Base-by-base conservation (phyloP, 2,329 filamentous ascomycete species). In the Diaporthe amygdali region DNA sequence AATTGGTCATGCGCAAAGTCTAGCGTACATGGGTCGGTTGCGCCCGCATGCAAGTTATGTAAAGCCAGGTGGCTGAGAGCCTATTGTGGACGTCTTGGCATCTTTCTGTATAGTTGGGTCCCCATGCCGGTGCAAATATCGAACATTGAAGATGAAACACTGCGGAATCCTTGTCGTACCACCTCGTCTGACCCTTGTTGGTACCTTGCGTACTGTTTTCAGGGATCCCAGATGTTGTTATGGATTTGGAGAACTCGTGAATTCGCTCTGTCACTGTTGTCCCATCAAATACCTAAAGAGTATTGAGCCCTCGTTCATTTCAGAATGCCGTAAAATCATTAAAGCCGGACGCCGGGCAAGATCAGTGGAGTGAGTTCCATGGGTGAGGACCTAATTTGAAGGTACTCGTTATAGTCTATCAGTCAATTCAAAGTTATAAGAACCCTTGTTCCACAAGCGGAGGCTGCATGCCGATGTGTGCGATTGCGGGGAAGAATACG, bases 401-500 rank as follows among this genome's bases (percentile, higher is more conserved):
- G 30, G 27, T 34, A 47, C 59, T 46, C 20, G 34, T 59, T 5
- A 1, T 37, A 54, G 51, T 37, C 51, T 22, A 15, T 51, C 17
- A 10, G 47, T 9, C 4, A 34, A 34, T 47, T 63, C 59, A 47
- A 37, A 37, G 59, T 32, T 63, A 47, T 39, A 47, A 34, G 20
- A 34, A 47, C 47, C 41, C 59, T 63, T 63, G 30, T 47, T 63
- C 27, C 34, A 63, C 59, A 47, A 63, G 27, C 59, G 41, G 41
- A 63, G 30, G 59, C 41, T 63, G 41, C 59, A 63, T 47, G 59
- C 59, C 59, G 59, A 63, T 25, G n/a, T 27, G 14, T 17, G 22
- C 41, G 59, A 47, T 47, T 63, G 59, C 59, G 59, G 59, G 59
- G 59, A n/a, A 63, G 41, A 47, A 63, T 47, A 27, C 59, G 27